phyloP scores from a whole-genome alignment of 2,329 filamentous ascomycete species.

The Talaromyces sp. region DNA sequence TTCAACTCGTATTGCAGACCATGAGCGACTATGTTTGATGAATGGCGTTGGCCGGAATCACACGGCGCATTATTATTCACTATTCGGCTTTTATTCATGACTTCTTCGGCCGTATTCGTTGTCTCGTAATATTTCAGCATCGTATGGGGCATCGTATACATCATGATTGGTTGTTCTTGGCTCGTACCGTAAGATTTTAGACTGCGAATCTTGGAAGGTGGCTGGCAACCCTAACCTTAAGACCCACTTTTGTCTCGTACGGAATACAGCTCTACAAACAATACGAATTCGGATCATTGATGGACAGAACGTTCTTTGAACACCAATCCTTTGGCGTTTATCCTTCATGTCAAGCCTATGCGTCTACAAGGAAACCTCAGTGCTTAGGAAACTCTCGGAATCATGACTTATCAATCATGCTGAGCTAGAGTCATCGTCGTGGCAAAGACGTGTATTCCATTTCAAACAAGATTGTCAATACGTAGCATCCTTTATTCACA shows the following conservation, averaged over 20 bases:
- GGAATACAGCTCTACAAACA: neutral
- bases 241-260: neutral
- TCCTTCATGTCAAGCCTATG: neutral
- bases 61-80: too few species aligned
- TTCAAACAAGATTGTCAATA: neutral
- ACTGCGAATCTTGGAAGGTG: neutral
- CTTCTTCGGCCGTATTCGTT: neutral
- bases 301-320: neutral
- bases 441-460: neutral
- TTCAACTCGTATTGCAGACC: neutral
- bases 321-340: neutral
- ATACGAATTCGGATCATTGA: neutral
- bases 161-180: neutral
- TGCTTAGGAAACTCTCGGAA: neutral
- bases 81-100: neutral
- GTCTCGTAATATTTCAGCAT: neutral
- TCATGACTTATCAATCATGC: neutral
- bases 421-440: neutral
- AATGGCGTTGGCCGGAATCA: neutral
- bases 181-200: neutral
- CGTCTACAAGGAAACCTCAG: neutral
- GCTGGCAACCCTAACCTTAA: conserved; percentile 12
- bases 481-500: neutral
- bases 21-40: neutral
- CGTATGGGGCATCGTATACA: neutral